Base-by-base conservation (phyloP, 2,329 filamentous ascomycete species). In the Ceratocystis alfenasii region DNA sequence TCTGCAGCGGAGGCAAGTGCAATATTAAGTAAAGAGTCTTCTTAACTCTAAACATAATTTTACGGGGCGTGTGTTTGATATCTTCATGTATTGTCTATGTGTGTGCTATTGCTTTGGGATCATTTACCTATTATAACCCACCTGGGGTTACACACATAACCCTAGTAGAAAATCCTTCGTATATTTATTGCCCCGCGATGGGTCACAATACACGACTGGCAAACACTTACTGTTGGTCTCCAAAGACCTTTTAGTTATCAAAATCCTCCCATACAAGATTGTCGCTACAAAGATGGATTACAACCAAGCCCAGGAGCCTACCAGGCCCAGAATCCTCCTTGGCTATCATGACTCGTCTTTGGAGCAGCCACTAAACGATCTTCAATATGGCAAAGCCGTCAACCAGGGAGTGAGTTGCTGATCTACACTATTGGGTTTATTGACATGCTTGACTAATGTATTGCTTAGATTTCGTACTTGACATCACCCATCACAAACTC, bases 401-500 rank as follows among this genome's bases (percentile, higher is more conserved):
- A 87, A 87, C 71, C 78, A 82, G 69, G 86, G 86, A 76, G 86
- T 88, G 81, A 78, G 84, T 78, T 41, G 36, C 10, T 30, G 8
- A 33, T 41, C 20, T 53, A 15, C 28, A 8, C 30, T 20, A 50
- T n/a, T 44, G 45, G 20, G 22, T 30, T 57, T 8, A 20, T 44
- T 25, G 30, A 50, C 25, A 60, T 20, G n/a, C 17, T 20, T 46
- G 7, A 30, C 66, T 72, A 63, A 70, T 68, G 71, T 66, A 65
- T 64, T 8, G 65, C 62, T 61, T 65, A 92, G 88, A 90, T 93
- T 78, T 84, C 87, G 72, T 89, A 91, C 78, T 81, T 89, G 69
- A 92, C 89, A 3, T 86, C 85, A 20, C 87, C 88, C 63, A 86
- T 95, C 73, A 93, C 89, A 48, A 94, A 88, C 71, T 74, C 78